Evolutionary conservation across 1,284 basidiomycete genomes (phyloP).

Genomic region (Puccinia novopanici): DNA sequence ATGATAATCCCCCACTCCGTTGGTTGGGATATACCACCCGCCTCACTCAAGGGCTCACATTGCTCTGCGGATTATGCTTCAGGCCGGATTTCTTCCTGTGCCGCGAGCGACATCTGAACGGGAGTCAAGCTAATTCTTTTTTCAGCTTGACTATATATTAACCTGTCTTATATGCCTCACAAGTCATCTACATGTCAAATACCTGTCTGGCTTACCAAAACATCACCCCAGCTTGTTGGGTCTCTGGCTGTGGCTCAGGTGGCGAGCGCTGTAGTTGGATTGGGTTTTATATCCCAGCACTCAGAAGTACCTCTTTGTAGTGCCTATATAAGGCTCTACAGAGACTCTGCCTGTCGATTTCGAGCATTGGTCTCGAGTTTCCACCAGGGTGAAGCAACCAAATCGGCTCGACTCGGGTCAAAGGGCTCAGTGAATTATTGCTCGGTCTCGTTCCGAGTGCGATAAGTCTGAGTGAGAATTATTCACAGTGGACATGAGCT

Average conservation of each 20-base stretch:
- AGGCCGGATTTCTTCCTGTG: neutral
- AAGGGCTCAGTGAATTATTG: neutral
- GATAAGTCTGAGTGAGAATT: neutral
- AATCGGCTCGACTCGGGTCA: neutral
- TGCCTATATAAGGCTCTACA: too few species aligned
- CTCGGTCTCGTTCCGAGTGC: conserved; percentile 12
- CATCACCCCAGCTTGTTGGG: too few species aligned
- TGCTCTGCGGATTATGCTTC: neutral
- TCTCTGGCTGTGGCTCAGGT: neutral
- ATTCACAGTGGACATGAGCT: conserved; percentile 5
- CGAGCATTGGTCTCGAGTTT: neutral
- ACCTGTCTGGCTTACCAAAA: neutral
- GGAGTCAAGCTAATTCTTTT: neutral
- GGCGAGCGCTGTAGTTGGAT: neutral
- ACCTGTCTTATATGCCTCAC: neutral
- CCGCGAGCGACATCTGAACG: neutral
- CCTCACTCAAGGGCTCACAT: neutral
- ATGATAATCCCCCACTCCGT: neutral
- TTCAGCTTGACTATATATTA: neutral
- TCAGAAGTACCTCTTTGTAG: neutral
- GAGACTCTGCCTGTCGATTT: neutral
- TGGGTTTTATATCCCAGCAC: neutral
- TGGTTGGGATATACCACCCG: neutral
- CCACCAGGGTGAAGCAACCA: neutral
- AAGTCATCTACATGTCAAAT: neutral